phyloP scores from a whole-genome alignment of 768 basidiomycete species.

The Mycena latifolia region DNA sequence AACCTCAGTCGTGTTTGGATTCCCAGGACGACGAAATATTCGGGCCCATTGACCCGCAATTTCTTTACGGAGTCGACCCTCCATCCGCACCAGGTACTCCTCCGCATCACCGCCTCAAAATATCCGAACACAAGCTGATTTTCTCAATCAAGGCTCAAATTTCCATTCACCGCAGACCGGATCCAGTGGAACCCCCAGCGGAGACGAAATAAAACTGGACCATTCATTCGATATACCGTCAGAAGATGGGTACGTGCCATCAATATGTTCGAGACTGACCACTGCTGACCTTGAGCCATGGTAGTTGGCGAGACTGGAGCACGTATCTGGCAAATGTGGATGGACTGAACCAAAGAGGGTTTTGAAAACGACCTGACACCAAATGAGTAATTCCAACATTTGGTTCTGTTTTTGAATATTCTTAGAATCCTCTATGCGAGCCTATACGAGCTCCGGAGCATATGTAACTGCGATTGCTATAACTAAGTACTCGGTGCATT shows the following conservation, averaged over 20 bases:
- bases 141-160: not conserved
- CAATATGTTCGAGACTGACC: not conserved
- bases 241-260: not conserved
- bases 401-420: too few relatives aligned
- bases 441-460: too few relatives aligned
- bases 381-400: too few relatives aligned
- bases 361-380: too few relatives aligned
- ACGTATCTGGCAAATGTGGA: not conserved
- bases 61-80: not conserved
- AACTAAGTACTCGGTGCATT: too few relatives aligned
- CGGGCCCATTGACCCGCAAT: not conserved
- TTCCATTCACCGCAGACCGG: not conserved
- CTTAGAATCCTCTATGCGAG: too few relatives aligned
- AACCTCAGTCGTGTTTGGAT: not conserved
- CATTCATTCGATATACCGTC: not conserved
- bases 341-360: not conserved
- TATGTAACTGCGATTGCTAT: too few relatives aligned
- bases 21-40: not conserved
- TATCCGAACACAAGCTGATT: not conserved
- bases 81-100: not conserved
- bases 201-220: not conserved
- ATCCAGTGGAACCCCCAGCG: not conserved
- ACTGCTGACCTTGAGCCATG: not conserved
- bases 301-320: conserved; percentile 1
- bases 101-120: not conserved